These are phyloP conservation scores for Phellopilus nigrolimitatus DNA, from an alignment of 1,284 basidiomycete genomes.

Conservation along the genomic window DNA sequence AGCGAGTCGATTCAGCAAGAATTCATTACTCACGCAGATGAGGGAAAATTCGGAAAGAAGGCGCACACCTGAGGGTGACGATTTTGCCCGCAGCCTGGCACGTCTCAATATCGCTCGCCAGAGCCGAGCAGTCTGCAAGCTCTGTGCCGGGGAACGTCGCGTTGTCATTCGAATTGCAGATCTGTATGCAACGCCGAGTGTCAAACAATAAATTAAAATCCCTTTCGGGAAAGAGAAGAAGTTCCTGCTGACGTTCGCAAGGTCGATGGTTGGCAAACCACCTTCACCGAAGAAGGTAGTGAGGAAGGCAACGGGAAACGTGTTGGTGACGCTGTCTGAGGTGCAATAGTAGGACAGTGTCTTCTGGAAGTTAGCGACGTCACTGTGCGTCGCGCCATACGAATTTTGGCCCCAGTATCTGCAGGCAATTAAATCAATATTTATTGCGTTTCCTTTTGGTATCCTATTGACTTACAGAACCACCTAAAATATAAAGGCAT, in stretches of 20 bases:
- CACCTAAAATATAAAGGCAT: constrained; percentile 24
- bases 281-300: constrained; percentile 52
- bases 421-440: constrained; percentile 3
- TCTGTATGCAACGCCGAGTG: constrained; percentile 39
- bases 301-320: constrained; percentile 56
- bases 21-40: not conserved
- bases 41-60: no score
- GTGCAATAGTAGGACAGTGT: constrained; percentile 43
- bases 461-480: constrained; percentile 20
- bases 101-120: constrained; percentile 50
- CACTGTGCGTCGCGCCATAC: constrained; percentile 47
- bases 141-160: constrained; percentile 48
- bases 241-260: constrained; percentile 46
- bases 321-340: constrained; percentile 34
- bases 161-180: constrained; percentile 40
- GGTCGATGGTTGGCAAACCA: constrained; percentile 52
- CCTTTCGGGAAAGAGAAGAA: not conserved
- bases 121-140: constrained; percentile 51
- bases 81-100: constrained; percentile 65
- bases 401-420: constrained; percentile 49
- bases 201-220: not conserved
- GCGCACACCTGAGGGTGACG: constrained; percentile 46
- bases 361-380: constrained; percentile 46
- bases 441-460: not conserved
- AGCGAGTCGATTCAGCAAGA: not conserved